phyloP scores from a whole-genome alignment of 2,329 filamentous ascomycete species.

The Bisporella sp. region DNA sequence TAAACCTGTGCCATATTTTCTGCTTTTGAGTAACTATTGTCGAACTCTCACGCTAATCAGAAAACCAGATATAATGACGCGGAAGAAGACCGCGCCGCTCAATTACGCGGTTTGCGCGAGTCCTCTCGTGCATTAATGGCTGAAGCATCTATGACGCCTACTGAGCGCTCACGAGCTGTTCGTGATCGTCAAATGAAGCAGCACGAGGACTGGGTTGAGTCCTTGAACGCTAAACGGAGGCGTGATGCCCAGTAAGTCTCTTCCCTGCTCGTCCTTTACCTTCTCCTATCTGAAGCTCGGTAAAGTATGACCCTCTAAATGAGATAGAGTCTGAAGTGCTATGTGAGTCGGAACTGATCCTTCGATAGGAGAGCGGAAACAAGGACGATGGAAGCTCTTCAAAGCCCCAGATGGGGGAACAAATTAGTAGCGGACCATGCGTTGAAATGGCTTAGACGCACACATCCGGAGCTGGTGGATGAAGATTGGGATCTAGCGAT shows the following conservation, averaged over 20 bases:
- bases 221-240: constrained; percentile 37
- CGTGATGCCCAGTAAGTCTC: constrained; percentile 28
- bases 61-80: constrained; percentile 23
- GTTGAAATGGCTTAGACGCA: constrained; percentile 37
- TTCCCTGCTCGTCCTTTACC: too few species aligned
- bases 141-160: constrained; percentile 38
- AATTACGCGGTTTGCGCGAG: constrained; percentile 32
- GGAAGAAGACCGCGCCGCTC: constrained; percentile 30
- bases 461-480: constrained; percentile 17
- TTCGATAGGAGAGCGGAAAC: constrained; percentile 30
- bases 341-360: too few species aligned
- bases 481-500: constrained; percentile 30
- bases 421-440: constrained; percentile 38
- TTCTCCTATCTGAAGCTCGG: too few species aligned
- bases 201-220: constrained; percentile 37
- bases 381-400: constrained; percentile 42
- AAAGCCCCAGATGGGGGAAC: constrained; percentile 46
- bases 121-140: constrained; percentile 33
- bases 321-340: too few species aligned
- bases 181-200: constrained; percentile 36
- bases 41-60: too few species aligned
- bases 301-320: too few species aligned
- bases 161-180: constrained; percentile 34
- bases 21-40: not conserved
- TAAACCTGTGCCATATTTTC: not conserved